Conservation (phyloP, 2,329 filamentous ascomycete genomes). For the Paraconiothyrium brasiliense region DNA sequence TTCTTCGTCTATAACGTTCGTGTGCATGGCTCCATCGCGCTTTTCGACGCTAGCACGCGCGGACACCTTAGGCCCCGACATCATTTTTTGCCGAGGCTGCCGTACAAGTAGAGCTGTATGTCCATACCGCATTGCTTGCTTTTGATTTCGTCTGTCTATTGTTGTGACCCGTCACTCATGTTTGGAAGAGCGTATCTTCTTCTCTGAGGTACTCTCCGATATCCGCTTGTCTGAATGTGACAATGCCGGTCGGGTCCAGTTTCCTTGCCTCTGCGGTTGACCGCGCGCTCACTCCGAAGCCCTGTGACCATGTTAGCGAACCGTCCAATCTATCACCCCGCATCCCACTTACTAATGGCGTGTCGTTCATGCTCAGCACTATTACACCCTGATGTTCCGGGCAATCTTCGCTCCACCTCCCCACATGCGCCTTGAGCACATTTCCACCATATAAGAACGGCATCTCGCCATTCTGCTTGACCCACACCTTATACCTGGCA, state of each 20-base stretch:
- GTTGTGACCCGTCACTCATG: conserved; percentile 39
- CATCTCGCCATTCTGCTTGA: conserved; percentile 96
- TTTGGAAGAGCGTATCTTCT: conserved; percentile 71
- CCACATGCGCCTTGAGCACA: conserved; percentile 82
- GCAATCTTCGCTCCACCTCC: conserved; percentile 88
- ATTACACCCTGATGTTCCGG: conserved; percentile 93
- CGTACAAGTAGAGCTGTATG: background rate
- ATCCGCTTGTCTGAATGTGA: conserved; percentile 91
- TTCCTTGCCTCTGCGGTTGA: conserved; percentile 84
- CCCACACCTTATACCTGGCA: conserved; percentile 96
- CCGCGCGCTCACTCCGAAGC: conserved; percentile 91
- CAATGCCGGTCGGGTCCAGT: conserved; percentile 88
- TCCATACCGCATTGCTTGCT: background rate
- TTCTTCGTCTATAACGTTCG: conserved; percentile 9
- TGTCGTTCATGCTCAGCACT: conserved; percentile 91
- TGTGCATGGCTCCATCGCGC: too few species aligned
- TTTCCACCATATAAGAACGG: conserved; percentile 96
- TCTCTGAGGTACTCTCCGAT: conserved; percentile 95
- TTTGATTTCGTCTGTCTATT: background rate
- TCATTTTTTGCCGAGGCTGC: background rate
- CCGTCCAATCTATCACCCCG: background rate
- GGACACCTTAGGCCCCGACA: too few species aligned
- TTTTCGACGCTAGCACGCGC: background rate
- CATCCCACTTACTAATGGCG: conserved; percentile 66
- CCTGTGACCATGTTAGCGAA: conserved; percentile 60